Conservation (phyloP, 352 stramenopile genomes). For the Globisporangium yorkense region DNA sequence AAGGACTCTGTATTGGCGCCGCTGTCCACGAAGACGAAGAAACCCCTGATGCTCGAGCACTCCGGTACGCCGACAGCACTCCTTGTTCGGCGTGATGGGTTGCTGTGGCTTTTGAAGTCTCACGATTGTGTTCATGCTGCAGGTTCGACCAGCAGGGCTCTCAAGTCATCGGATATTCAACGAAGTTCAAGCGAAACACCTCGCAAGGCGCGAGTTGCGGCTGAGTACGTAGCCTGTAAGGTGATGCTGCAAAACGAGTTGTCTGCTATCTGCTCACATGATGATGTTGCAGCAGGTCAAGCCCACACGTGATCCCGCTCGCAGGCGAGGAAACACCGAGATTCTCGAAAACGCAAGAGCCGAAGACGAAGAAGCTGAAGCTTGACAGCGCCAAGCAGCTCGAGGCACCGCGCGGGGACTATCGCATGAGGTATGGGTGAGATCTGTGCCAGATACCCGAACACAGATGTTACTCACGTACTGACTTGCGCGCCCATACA, state of each 20-base stretch:
- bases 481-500: background rate
- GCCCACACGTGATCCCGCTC: conserved; percentile 11
- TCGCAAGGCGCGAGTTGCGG: background rate
- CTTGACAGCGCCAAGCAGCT: background rate
- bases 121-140: background rate
- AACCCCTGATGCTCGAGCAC: background rate
- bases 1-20: background rate
- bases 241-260: background rate
- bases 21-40: background rate
- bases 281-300: background rate
- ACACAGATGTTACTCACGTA: background rate
- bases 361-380: conserved; percentile 5
- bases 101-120: background rate
- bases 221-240: background rate
- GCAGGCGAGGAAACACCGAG: conserved; percentile 1
- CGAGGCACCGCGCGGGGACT: background rate
- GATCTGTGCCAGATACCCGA: no score
- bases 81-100: background rate
- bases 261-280: background rate
- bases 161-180: background rate
- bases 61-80: background rate
- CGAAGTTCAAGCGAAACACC: background rate
- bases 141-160: background rate
- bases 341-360: background rate
- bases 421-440: background rate